Conservation (phyloP, 192 early-diverging fungal genomes). For the Rhizophagus prolifer region DNA sequence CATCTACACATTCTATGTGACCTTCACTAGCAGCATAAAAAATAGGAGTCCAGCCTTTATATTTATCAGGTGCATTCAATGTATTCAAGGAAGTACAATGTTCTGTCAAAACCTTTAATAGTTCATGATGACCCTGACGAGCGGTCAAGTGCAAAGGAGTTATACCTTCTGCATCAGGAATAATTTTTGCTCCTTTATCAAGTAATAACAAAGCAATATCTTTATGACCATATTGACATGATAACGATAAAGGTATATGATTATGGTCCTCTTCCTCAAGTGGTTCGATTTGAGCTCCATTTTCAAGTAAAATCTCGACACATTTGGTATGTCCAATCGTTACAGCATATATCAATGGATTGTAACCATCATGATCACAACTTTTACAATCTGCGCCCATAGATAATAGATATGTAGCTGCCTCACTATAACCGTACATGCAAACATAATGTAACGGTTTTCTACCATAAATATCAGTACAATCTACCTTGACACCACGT, state of each 20-base stretch:
- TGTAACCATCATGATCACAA: constrained; percentile 88
- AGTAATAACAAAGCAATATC: constrained; percentile 85
- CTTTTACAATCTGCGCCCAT: constrained; percentile 51
- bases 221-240: constrained; percentile 88
- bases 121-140: constrained; percentile 73
- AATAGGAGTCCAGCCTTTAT: constrained; percentile 95
- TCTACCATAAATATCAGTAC: constrained; percentile 86
- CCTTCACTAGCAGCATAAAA: constrained; percentile 95
- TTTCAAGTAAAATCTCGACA: constrained; percentile 71
- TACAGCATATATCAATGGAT: constrained; percentile 85
- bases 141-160: constrained; percentile 88
- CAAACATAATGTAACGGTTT: constrained; percentile 91
- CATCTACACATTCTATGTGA: constrained; percentile 73
- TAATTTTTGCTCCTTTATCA: constrained; percentile 69
- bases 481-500: constrained; percentile 53
- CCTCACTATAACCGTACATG: constrained; percentile 82
- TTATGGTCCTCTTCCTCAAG: constrained; percentile 54
- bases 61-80: constrained; percentile 81
- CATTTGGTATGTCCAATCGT: constrained; percentile 77
- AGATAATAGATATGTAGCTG: constrained; percentile 59
- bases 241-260: constrained; percentile 77
- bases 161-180: constrained; percentile 76
- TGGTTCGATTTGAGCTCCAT: constrained; percentile 65
- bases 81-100: constrained; percentile 75
- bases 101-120: constrained; percentile 72